Percentiles rank a stretch among this genome's conserved stretches.
Evolutionary conservation across 2,329 filamentous ascomycete genomes (phyloP).

Genomic region (Ophiostoma sp.): DNA sequence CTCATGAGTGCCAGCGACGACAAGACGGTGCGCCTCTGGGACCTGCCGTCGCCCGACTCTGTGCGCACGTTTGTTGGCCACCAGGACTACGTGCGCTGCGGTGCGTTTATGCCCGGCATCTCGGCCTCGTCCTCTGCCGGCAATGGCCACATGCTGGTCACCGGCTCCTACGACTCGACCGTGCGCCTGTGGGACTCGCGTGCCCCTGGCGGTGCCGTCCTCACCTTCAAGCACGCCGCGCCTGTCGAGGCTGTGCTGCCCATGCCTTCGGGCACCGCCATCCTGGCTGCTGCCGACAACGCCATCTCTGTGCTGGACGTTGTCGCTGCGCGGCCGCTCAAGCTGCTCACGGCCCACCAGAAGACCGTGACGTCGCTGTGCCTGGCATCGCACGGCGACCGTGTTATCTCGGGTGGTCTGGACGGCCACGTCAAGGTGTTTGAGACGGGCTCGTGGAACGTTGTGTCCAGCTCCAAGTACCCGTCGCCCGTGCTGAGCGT

Average conservation of each 20-base stretch:
- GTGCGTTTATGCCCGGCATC: conserved; percentile 70
- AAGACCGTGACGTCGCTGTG: conserved; percentile 91
- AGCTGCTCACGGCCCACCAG: conserved; percentile 87
- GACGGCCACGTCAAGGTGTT: conserved; percentile 98
- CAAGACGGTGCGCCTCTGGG: conserved; percentile 88
- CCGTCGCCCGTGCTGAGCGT: conserved; percentile 83
- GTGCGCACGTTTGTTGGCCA: conserved; percentile 78
- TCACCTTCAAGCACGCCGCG: conserved; percentile 92
- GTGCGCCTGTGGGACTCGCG: conserved; percentile 91
- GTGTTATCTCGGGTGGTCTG: conserved; percentile 80
- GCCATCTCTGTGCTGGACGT: conserved; percentile 88
- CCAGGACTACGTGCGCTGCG: conserved; percentile 84
- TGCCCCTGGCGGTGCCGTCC: conserved; percentile 61
- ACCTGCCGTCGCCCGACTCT: conserved; percentile 73
- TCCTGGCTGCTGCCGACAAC: conserved; percentile 79
- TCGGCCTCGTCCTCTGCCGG: conserved; percentile 1
- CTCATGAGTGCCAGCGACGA: conserved; percentile 90
- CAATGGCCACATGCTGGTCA: conserved; percentile 66
- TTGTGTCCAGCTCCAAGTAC: conserved; percentile 93
- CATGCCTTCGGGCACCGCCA: conserved; percentile 76
- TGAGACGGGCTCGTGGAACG: conserved; percentile 90
- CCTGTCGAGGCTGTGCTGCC: conserved; percentile 85
- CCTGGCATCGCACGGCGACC: conserved; percentile 70
- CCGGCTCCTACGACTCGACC: conserved; percentile 90
- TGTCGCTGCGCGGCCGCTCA: conserved; percentile 80